Base-by-base conservation (phyloP, 75 land plant genomes). In the Pinus albicaulis region DNA sequence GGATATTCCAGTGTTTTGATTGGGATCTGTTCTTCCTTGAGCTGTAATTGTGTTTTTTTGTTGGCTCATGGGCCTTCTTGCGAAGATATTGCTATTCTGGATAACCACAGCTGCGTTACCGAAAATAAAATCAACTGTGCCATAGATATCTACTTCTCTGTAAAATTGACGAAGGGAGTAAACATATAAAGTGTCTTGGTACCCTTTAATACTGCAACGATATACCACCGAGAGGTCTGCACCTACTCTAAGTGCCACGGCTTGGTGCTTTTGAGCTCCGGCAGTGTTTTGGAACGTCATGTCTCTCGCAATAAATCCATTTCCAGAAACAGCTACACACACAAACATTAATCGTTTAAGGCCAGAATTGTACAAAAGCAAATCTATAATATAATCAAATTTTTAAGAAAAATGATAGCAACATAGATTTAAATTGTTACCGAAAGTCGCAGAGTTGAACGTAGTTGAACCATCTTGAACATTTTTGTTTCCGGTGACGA, bases 241-340 rank as follows among this genome's bases (percentile, higher is more conserved):
- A 17, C 70, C 58, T 24, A 77, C 81, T 20, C 85, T 71, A 4
- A 78, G 20, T 19, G 87, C 87, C 17, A 83, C 81, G 11, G 85
- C 87, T 31, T 86, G 86, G 78, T 82, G 76, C 24, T 71, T 63
- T 5, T 7, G n/a, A 0, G 81, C 55, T 23, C 81, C 81, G 1
- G 81, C 57, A 31, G 62, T 72, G 74, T 74, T 72, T 64, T 58
- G 59, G 63, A 81, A 68, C 22, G 82, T 81, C 16, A 81, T 81
- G 15, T 71, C 81, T 65, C 55, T 56, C 4, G 79, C 82, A 4
- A 77, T 48, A 62, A 81, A 81, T 56, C 70, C 60, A 12, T 56
- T 23, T 3, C 78, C 80, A 12, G 48, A 53, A 17, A 79, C 64
- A 16, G 23, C 80, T 79, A 24, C 52, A 31, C 73, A 38, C 12